phyloP scores from a whole-genome alignment of 2,329 filamentous ascomycete species.

The Blumeria graminis region DNA sequence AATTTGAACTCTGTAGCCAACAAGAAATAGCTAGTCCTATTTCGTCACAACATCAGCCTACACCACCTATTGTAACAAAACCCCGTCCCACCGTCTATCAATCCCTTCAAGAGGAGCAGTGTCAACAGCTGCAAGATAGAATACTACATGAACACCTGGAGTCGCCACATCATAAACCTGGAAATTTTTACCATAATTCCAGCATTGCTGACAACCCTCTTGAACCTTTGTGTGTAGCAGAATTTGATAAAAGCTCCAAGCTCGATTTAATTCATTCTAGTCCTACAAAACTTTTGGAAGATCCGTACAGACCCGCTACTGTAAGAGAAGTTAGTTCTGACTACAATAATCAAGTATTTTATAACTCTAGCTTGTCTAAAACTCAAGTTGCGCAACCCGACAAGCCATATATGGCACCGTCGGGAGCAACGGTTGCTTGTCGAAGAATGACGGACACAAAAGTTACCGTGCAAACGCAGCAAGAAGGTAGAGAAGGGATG shows the following conservation, averaged over 20 bases:
- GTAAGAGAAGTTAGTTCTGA: no score
- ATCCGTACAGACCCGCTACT: no score
- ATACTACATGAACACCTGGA: slow-evolving; percentile 11
- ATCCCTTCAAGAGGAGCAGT: slow-evolving; percentile 12
- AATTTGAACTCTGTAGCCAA: slow-evolving; percentile 13
- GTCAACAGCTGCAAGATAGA: slow-evolving; percentile 12
- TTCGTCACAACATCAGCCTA: slow-evolving; percentile 9
- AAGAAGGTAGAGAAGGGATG: slow-evolving; percentile 11
- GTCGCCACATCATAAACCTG: slow-evolving; percentile 9
- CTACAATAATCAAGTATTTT: no score
- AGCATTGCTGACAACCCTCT: no score
- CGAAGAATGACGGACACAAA: slow-evolving; percentile 14
- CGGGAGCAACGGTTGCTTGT: slow-evolving; percentile 6
- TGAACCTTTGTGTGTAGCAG: no score
- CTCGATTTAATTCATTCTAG: no score
- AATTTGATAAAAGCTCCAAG: no score
- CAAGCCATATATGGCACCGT: slow-evolving; percentile 13
- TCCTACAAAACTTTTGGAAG: no score
- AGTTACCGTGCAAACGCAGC: slow-evolving; percentile 8
- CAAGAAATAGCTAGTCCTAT: slow-evolving; percentile 5
- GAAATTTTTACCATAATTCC: no score
- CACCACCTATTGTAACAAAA: slow-evolving; percentile 10
- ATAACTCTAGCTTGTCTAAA: slow-evolving; percentile 5
- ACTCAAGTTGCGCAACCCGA: slow-evolving; percentile 8
- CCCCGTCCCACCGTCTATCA: slow-evolving; percentile 7